Evolutionary conservation across 1,284 basidiomycete species (phyloP).

Genomic region (Coniferiporia weirii): DNA sequence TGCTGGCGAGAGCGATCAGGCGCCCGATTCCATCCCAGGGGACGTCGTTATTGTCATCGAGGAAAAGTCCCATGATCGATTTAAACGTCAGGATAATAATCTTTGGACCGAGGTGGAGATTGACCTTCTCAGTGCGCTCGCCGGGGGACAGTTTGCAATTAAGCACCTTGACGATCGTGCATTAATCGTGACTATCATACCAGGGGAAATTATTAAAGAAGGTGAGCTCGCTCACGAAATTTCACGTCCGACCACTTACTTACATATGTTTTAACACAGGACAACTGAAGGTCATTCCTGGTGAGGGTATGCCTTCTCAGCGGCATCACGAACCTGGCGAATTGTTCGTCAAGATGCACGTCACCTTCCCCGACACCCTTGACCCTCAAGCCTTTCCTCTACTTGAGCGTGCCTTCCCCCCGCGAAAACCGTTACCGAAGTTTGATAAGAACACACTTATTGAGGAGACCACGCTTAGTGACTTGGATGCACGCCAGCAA

Average conservation of each 20-base stretch:
- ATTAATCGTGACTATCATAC: slow-evolving; percentile 78
- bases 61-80: slow-evolving; percentile 89
- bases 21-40: slow-evolving; percentile 85
- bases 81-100: slow-evolving; percentile 93
- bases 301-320: slow-evolving; percentile 98
- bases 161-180: slow-evolving; percentile 93
- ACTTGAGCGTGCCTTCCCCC: slow-evolving; percentile 85
- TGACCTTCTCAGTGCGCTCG: slow-evolving; percentile 92
- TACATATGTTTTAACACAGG: slow-evolving; percentile 46
- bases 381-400: slow-evolving; percentile 62
- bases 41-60: slow-evolving; percentile 98
- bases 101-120: slow-evolving; percentile 85
- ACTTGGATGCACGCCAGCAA: slow-evolving; percentile 76
- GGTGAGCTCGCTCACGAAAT: slow-evolving; percentile 40
- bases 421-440: slow-evolving; percentile 67
- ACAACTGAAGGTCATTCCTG: slow-evolving; percentile 85
- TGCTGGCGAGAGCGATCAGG: slow-evolving; percentile 94
- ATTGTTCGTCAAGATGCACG: slow-evolving; percentile 83
- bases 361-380: slow-evolving; percentile 88
- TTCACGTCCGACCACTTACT: neutral
- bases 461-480: slow-evolving; percentile 86
- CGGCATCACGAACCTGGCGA: slow-evolving; percentile 97
- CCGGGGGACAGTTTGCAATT: slow-evolving; percentile 87
- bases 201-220: slow-evolving; percentile 93
- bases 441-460: slow-evolving; percentile 64